Base-by-base conservation (phyloP, 2,329 filamentous ascomycete species). In the Fusarium concolor region DNA sequence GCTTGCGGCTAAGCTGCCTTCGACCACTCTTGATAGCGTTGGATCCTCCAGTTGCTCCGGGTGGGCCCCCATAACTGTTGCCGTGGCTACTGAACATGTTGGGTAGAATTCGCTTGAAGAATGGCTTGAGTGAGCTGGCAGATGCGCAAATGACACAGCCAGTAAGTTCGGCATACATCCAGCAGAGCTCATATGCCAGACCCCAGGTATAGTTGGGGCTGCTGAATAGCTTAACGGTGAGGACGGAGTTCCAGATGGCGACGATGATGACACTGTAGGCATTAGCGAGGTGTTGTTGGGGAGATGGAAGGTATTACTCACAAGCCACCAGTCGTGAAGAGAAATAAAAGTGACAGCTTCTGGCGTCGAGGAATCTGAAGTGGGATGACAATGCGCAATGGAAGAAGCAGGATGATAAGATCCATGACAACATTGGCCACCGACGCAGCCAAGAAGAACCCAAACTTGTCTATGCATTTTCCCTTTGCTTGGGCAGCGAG, bases 161-260 rank as follows among this genome's bases (percentile, higher is more conserved):
- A 2, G 68, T 73, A 3, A 73, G 18, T 17, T 71, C 71, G 9
- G 68, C 71, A 7, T 73, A 73, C 71, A 73, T 73, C 71, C 71
- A 73, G 18, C 66, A 73, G 0, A 73, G 18, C 10, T 73, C 66
- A 9, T 73, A 68, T 14, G 71, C 57, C 3, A 73, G 39, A 2
- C 70, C 71, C 71, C 71, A 73, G 1, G 71, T 73, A 2, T 73
- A 73, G 28, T 73, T 70, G 0, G 42, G 18, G 6, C 61, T 68
- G 10, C 47, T 66, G 38, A 73, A 73, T 0, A 66, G 59, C 20
- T 63, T 60, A 6, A 73, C 64, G 1, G 68, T 73, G 6, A 73
- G 71, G 7, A 70, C 28, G 3, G 66, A 73, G 35, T 68, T 73
- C 31, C 71, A 73, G 2, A 66, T 68, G 2, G 71, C 66, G 5